Evolutionary conservation across 2,329 filamentous ascomycete species (phyloP), one percentile per base, ranked within the genome.

Genomic region (Botrytis deweyae): DNA sequence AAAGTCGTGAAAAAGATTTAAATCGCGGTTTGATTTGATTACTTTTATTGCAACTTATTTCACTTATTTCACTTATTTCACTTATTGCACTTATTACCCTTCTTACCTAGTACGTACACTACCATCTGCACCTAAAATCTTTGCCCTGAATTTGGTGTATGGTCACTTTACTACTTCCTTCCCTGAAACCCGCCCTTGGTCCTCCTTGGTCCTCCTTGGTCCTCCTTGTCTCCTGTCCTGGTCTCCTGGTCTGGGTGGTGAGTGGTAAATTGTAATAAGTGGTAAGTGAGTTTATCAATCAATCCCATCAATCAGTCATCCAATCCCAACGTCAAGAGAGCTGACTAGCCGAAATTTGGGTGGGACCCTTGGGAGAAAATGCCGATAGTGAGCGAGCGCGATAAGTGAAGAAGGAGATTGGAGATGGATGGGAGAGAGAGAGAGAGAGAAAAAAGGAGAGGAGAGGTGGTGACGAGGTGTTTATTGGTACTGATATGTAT

Each of bases 331-430:
- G 22, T 55, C 33, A 36, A 58, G 3, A 42, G 33, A 33, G 49
- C 3, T 20, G 25, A 4, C 36, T 68, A 58, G 46, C 49, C 25
- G 65, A 58, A 33, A 68, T 68, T 58, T 42, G 36, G 14, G 65
- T 68, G 65, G 65, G 52, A 55, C 49, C n/a, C 65, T 55, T 12
- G 25, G 20, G 20, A 55, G 20, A 67, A 58, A 29, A 49, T 33
- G 49, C 46, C 46, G 25, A 68, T 55, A 68, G 36, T 29, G 65
- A 55, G 33, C 6, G 46, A 66, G 64, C 29, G 65, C 65, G 64
- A 67, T 67, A 52, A 42, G 42, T 65, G 4, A 29, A 36, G 40
- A 52, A 36, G 12, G 12, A 68, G 46, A 22, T 18, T 14, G 5
- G n/a, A 44, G 40, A 65, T n/a, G 40, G 40, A 33, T 33, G 7